Percentiles rank a stretch among this genome's conserved stretches.
Conservation (phyloP, 2,329 filamentous ascomycete species). For the Cercospora sp. region DNA sequence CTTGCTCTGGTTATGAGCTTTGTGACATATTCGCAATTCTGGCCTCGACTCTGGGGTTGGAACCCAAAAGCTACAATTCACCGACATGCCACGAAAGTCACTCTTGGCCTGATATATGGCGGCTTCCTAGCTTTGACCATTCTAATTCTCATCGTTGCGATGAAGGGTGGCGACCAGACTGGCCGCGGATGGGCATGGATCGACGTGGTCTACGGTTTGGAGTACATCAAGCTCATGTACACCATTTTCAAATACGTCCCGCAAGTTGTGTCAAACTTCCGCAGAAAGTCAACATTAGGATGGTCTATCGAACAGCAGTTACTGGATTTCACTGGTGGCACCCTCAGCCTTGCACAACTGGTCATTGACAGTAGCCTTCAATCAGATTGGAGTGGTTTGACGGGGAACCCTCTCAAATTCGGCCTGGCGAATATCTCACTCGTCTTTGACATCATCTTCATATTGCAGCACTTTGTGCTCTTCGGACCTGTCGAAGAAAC, state of each 20-base stretch:
- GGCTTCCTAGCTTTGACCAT: constrained; percentile 59
- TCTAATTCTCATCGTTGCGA: constrained; percentile 50
- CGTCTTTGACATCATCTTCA: constrained; percentile 81
- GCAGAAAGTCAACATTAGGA: constrained; percentile 78
- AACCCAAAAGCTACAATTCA: constrained; percentile 51
- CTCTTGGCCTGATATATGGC: constrained; percentile 69
- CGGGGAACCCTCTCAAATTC: constrained; percentile 89
- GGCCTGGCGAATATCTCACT: constrained; percentile 82
- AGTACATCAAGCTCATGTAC: constrained; percentile 85
- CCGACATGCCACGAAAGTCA: constrained; percentile 59
- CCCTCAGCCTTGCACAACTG: constrained; percentile 79
- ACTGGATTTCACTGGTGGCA: constrained; percentile 77
- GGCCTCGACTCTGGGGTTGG: constrained; percentile 73
- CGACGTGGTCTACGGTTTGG: constrained; percentile 67
- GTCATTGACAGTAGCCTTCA: constrained; percentile 81
- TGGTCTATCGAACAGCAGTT: constrained; percentile 87
- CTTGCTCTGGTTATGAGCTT: constrained; percentile 74
- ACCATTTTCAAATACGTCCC: constrained; percentile 93
- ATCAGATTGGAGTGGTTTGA: constrained; percentile 85
- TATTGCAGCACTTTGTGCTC: constrained; percentile 82
- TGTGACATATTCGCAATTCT: constrained; percentile 77
- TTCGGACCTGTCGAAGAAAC: constrained; percentile 52
- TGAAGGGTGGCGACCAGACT: constrained; percentile 48
- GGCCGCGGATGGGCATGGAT: constrained; percentile 61
- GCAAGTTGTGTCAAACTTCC: constrained; percentile 79